Evolutionary conservation across 495 filamentous ascomycete genomes (phyloP).

Genomic region (Penicillium dipodomyicola): DNA sequence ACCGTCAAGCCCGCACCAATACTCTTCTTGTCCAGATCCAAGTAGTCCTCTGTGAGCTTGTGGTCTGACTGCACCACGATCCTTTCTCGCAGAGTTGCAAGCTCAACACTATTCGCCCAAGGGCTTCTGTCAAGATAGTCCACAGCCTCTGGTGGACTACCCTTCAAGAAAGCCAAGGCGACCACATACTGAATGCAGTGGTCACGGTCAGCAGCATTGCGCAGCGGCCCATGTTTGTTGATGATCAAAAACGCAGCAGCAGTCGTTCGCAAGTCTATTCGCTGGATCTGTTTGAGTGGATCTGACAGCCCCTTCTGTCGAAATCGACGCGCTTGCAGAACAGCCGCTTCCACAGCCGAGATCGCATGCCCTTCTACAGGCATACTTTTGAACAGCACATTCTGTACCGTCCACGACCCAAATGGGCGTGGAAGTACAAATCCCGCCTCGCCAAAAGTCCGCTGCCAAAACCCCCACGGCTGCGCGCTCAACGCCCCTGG

Average conservation of each 20-base stretch:
- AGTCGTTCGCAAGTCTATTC: slow-evolving; percentile 35
- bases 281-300: slow-evolving; percentile 22
- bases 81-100: slow-evolving; percentile 30
- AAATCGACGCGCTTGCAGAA: slow-evolving; percentile 21
- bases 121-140: slow-evolving; percentile 40
- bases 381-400: slow-evolving; percentile 40
- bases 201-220: slow-evolving; percentile 47
- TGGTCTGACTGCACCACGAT: slow-evolving; percentile 32
- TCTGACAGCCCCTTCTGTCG: slow-evolving; percentile 9
- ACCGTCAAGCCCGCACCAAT: slow-evolving; percentile 26
- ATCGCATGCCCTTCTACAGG: slow-evolving; percentile 41
- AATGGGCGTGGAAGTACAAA: slow-evolving; percentile 33
- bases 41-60: slow-evolving; percentile 38
- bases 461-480: slow-evolving; percentile 40
- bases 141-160: slow-evolving; percentile 22
- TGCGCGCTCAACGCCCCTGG: slow-evolving; percentile 31
- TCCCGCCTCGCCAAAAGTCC: slow-evolving; percentile 25
- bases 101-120: slow-evolving; percentile 26
- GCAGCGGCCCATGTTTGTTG: slow-evolving; percentile 36
- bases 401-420: slow-evolving; percentile 35
- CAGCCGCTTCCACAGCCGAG: slow-evolving; percentile 38
- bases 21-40: slow-evolving; percentile 28
- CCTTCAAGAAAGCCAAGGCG: slow-evolving; percentile 41
- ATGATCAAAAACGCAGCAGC: slow-evolving; percentile 40
- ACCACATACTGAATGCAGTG: slow-evolving; percentile 47